Evolutionary conservation across 2,329 filamentous ascomycete genomes (phyloP), one percentile per base, ranked within the genome.

Genomic region (Alternaria triticina): DNA sequence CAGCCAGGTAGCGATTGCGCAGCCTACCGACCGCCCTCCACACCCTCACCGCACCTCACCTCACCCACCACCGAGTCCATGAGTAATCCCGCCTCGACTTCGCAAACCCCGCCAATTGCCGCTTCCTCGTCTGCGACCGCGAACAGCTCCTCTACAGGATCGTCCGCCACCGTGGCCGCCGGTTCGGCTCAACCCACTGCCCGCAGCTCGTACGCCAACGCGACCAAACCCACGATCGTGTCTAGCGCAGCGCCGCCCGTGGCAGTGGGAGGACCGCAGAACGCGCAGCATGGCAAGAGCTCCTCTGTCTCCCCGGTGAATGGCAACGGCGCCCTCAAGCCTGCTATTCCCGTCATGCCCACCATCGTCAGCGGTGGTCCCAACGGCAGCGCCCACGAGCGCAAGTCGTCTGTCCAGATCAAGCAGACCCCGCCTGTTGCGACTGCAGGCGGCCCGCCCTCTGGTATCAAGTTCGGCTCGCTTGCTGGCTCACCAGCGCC

Each of bases 401-500:
- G 93, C 79, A 97, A 97, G 83, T 97, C 90, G 69, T 97, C 95
- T 17, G 91, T 97, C 75, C 97, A 94, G 75, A 97, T 97, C 85
- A 94, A 89, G 80, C 90, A 93, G 72, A 91, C 92, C 77, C 86
- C 87, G 59, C 87, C 89, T 44, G 44, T 62, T 40, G 85, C 84
- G 66, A 86, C 83, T 40, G 49, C 61, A 40, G 61, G 61, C 74
- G 81, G 86, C 79, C 83, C 86, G 70, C 77, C 76, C 58, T 74
- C 73, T 10, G 86, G 85, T 70, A 92, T 96, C 78, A 91, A 92
- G 83, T 97, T 97, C 75, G 94, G 93, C 70, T 94, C 88, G 62
- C 83, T 93, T 76, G 91, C 83, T 62, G 83, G 82, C 65, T 87
- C 86, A 58, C 86, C 86, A 60, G 91, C 82, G 75, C 85, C 88